These are phyloP conservation scores for Cryptosporidium andersoni DNA, from an alignment of 169 alveolate species.

Conservation along the genomic window DNA sequence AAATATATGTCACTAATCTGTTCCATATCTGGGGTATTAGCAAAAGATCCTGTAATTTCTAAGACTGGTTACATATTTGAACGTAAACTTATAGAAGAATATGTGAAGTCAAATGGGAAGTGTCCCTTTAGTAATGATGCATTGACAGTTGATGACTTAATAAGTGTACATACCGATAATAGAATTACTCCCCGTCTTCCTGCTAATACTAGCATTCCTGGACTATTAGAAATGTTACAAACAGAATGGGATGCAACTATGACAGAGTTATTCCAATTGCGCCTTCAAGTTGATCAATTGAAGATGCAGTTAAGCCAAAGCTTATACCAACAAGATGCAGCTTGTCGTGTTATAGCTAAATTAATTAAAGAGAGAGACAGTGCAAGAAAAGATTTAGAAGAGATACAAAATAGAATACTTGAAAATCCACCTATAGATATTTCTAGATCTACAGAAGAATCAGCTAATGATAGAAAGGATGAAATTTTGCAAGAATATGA, in stretches of 20 bases:
- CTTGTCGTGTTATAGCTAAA: constrained; percentile 96
- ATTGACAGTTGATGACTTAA: constrained; percentile 79
- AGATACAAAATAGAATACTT: constrained; percentile 79
- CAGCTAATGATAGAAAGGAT: constrained; percentile 49
- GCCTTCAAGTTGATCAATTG: constrained; percentile 74
- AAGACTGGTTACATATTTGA: constrained; percentile 86
- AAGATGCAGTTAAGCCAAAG: constrained; percentile 95
- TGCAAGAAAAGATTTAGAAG: constrained; percentile 85
- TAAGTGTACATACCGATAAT: constrained; percentile 73
- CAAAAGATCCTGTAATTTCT: constrained; percentile 86
- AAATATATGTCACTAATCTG: constrained; percentile 80
- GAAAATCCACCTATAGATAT: not conserved
- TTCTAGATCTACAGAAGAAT: constrained; percentile 10
- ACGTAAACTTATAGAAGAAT: constrained; percentile 82
- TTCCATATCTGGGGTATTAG: constrained; percentile 86
- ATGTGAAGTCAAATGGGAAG: constrained; percentile 78
- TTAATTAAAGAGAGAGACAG: constrained; percentile 93
- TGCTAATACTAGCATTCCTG: constrained; percentile 92
- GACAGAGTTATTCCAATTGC: constrained; percentile 90
- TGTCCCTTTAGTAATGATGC: constrained; percentile 86
- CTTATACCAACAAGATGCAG: constrained; percentile 98
- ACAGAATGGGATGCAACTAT: constrained; percentile 96
- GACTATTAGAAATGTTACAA: constrained; percentile 88
- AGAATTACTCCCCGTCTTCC: constrained; percentile 89
- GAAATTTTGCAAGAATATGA: constrained; percentile 39